Evolutionary conservation across 306 rosid genomes (phyloP), one percentile per base, ranked within the genome.

Genomic region (Sechiopsis laciniata): DNA sequence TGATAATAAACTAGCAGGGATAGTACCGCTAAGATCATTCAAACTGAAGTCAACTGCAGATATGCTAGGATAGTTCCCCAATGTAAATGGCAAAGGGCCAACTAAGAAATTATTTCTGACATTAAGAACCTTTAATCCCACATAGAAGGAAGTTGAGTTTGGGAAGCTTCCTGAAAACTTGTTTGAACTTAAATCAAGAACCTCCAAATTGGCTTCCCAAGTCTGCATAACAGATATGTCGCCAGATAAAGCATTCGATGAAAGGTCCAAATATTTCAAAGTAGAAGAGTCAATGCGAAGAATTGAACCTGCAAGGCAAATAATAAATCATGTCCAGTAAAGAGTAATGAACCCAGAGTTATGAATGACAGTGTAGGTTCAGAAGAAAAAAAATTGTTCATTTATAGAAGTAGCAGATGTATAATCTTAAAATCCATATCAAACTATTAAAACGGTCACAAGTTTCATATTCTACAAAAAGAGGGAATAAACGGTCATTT

Each of bases 101-200:
- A 29, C 77, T 69, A 88, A 71, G 10, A 63, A 80, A 80, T 88
- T 88, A 61, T 83, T 84, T 74, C 85, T 80, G 46, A 88, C 78
- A 56, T 63, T 56, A 78, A 88, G 87, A 24, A 64, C 46, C 15
- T 78, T 82, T 73, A 88, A 73, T 54, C 81, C 77, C 77, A 78
- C 78, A 62, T 78, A 80, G 80, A 78, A 85, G 32, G 71, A 76
- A 58, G 84, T 83, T 57, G 81, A 54, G 68, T 85, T 80, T n/a
- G 86, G 81, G 59, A 88, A 82, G 77, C 76, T 88, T 75, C 90
- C 98, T 17, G 88, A 85, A 79, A 94, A 80, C 74, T 78, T 79
- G 84, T 94, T 94, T 73, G 88, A 94, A 80, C 98, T 87, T 85
- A 94, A 82, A 83, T 86, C 86, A 77, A 94, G 84, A 78, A 87